These are phyloP conservation scores for Mimosa pudica DNA, from an alignment of 306 rosid genomes.

Conservation along the genomic window DNA sequence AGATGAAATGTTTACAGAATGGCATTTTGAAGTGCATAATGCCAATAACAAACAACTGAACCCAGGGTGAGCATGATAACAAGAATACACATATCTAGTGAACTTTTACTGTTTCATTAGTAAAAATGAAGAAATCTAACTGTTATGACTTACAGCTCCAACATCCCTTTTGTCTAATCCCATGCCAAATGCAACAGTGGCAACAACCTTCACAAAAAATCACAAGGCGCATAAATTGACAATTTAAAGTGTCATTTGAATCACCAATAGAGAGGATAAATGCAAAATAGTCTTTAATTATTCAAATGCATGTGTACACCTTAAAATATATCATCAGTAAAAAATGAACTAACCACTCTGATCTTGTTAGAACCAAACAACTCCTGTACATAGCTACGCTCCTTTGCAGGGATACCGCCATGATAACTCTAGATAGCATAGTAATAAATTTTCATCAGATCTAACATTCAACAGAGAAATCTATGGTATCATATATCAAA, in stretches of 20 bases:
- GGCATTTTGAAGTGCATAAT: slow-evolving; percentile 13
- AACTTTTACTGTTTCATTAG: slow-evolving; percentile 24
- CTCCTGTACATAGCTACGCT: slow-evolving; percentile 79
- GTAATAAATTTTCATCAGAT: slow-evolving; percentile 43
- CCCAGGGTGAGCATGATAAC: slow-evolving; percentile 30
- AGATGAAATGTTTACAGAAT: slow-evolving; percentile 15
- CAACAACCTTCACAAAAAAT: slow-evolving; percentile 73
- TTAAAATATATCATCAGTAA: slow-evolving; percentile 29
- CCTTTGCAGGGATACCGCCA: slow-evolving; percentile 78
- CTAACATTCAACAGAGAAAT: slow-evolving; percentile 28
- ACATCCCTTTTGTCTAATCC: slow-evolving; percentile 94
- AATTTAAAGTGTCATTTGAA: slow-evolving; percentile 23
- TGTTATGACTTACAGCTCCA: slow-evolving; percentile 76
- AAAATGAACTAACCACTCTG: slow-evolving; percentile 69
- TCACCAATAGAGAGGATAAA: slow-evolving; percentile 28
- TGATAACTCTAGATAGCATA: slow-evolving; percentile 68
- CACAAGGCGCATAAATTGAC: slow-evolving; percentile 34
- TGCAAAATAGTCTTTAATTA: slow-evolving; percentile 20
- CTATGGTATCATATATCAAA: slow-evolving; percentile 6
- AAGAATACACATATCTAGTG: slow-evolving; percentile 27
- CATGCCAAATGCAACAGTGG: slow-evolving; percentile 99
- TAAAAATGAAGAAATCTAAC: slow-evolving; percentile 37
- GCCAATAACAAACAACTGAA: slow-evolving; percentile 22
- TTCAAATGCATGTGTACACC: slow-evolving; percentile 25
- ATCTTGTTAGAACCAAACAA: slow-evolving; percentile 83